A percentile compares a stretch with the other conserved stretches of the same genome.
Conservation (phyloP, 1,284 basidiomycete species). For the Hortiboletus rubellus region DNA sequence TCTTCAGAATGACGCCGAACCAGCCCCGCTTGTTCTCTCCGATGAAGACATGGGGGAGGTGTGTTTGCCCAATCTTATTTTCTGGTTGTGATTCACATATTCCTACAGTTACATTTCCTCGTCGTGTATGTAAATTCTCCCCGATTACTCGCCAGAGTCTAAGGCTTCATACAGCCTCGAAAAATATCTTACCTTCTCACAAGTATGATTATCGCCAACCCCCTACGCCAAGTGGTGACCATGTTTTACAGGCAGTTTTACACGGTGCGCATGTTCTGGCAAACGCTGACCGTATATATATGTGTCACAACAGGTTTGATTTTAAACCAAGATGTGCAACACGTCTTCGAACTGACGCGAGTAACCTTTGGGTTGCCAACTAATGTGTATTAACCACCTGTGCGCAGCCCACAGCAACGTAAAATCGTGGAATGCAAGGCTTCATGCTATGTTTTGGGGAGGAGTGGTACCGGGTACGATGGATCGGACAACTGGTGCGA, state of each 20-base stretch:
- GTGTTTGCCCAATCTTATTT: constrained; percentile 1
- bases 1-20: not conserved
- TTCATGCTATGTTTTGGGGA: constrained; percentile 68
- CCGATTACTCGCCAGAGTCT: not conserved
- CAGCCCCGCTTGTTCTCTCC: constrained; percentile 13
- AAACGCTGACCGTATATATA: constrained; percentile 9
- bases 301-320: constrained; percentile 42
- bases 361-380: constrained; percentile 26
- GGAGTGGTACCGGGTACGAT: constrained; percentile 71
- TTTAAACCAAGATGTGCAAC: constrained; percentile 45
- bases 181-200: constrained; percentile 65
- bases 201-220: constrained; percentile 30
- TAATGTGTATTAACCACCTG: not conserved
- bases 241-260: constrained; percentile 45
- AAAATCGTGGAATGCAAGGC: constrained; percentile 58
- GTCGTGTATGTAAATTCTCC: constrained; percentile 49
- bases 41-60: constrained; percentile 28
- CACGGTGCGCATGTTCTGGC: constrained; percentile 41
- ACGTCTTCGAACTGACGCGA: constrained; percentile 58
- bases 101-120: constrained; percentile 50
- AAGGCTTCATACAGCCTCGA: constrained; percentile 46
- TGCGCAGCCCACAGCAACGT: constrained; percentile 53
- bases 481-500: not conserved
- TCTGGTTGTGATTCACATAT: constrained; percentile 8
- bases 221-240: not conserved